phyloP scores from a whole-genome alignment of 495 filamentous ascomycete species.

The Rhizodiscina lignyota region DNA sequence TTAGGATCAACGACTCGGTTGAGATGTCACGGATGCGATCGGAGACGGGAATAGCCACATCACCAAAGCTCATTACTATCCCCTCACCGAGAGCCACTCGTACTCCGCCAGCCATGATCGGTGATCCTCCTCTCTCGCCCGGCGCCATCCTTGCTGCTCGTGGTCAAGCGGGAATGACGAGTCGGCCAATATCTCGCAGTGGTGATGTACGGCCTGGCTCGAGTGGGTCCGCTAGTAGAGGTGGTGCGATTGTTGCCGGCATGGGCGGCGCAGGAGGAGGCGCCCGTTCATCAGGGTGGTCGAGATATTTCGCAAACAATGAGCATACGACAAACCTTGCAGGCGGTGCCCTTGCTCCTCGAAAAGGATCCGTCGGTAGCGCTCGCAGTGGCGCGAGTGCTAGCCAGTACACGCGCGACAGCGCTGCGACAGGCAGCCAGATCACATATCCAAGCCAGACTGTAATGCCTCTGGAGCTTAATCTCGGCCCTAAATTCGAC shows the following conservation, averaged over 20 bases:
- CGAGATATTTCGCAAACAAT: constrained; percentile 40
- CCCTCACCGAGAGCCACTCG: too few species aligned
- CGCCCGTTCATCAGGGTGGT: constrained; percentile 44
- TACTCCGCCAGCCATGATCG: not conserved
- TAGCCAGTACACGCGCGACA: too few species aligned
- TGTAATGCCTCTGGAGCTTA: constrained; percentile 31
- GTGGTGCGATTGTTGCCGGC: constrained; percentile 20
- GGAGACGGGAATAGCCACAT: constrained; percentile 2
- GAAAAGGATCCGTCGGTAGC: constrained; percentile 17
- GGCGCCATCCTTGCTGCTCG: not conserved
- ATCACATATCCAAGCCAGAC: constrained; percentile 28
- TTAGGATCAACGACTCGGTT: constrained; percentile 14
- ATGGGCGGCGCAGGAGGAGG: too few species aligned
- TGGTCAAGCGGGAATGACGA: too few species aligned
- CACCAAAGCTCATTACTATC: not conserved
- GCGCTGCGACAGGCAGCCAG: constrained; percentile 33
- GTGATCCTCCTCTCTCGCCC: not conserved
- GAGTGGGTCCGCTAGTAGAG: constrained; percentile 10
- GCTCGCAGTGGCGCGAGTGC: not conserved
- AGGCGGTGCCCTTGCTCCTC: constrained; percentile 14
- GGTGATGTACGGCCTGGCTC: too few species aligned
- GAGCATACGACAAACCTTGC: constrained; percentile 27
- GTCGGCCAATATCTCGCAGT: too few species aligned
- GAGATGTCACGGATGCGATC: constrained; percentile 18
- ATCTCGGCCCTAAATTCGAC: constrained; percentile 22